Evolutionary conservation across 345 rosid genomes (phyloP).

Genomic region (Angophora floribunda): DNA sequence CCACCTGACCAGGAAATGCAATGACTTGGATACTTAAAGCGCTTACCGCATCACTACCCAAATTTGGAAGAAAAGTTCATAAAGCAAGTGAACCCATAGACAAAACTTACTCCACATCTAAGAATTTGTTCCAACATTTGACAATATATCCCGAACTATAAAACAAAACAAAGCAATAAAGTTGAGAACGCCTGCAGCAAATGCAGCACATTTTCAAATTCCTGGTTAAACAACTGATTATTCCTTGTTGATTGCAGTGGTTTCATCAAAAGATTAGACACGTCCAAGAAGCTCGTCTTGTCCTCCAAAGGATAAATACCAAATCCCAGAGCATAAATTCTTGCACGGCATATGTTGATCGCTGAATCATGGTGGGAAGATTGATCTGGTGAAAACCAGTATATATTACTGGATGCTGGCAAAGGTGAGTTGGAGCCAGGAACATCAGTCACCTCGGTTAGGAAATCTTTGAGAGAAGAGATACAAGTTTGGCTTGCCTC

Average conservation of each 20-base stretch:
- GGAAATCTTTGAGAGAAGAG: conserved; percentile 36
- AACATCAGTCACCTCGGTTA: not conserved
- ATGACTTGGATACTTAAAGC: not conserved
- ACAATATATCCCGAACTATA: not conserved
- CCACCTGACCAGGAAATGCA: conserved; percentile 23
- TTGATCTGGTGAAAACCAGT: conserved; percentile 52
- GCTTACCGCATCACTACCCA: not conserved
- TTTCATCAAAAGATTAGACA: conserved; percentile 29
- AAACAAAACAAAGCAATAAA: not conserved
- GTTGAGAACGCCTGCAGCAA: conserved; percentile 58
- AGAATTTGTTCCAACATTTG: not conserved
- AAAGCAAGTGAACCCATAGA: not conserved
- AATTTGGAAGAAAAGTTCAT: not conserved
- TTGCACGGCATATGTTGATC: conserved; percentile 63
- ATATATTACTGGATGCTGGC: conserved; percentile 75
- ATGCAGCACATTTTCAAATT: conserved; percentile 58
- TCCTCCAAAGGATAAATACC: conserved; percentile 29
- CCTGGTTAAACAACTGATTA: conserved; percentile 23
- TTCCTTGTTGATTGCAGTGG: conserved; percentile 51
- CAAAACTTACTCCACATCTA: not conserved
- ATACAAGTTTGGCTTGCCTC: conserved; percentile 73
- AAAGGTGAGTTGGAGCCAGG: conserved; percentile 21
- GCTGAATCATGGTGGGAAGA: conserved; percentile 26
- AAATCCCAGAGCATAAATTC: conserved; percentile 57
- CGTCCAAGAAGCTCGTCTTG: conserved; percentile 7